Conservation (phyloP, 1,139 yeast genomes). For the Nakaseomyces nivariensis region DNA sequence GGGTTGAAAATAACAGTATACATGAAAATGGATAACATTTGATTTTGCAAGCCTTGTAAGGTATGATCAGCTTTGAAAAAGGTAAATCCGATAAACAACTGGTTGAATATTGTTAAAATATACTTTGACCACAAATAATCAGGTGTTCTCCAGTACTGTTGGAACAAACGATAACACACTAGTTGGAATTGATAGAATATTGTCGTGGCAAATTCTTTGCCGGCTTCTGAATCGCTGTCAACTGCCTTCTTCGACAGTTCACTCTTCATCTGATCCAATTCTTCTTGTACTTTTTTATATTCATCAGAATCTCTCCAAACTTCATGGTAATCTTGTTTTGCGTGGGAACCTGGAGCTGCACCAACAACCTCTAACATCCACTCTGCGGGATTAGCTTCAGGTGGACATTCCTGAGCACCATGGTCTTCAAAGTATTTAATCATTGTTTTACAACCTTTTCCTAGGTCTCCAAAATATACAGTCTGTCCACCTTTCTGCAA, state of each 20-base stretch:
- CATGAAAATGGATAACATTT: slow-evolving; percentile 64
- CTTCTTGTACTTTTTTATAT: slow-evolving; percentile 35
- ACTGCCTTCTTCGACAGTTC: slow-evolving; percentile 32
- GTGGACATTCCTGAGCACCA: slow-evolving; percentile 59
- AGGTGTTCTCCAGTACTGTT: slow-evolving; percentile 59
- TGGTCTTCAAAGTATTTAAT: slow-evolving; percentile 59
- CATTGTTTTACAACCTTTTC: slow-evolving; percentile 49
- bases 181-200: slow-evolving; percentile 39
- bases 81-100: slow-evolving; percentile 64
- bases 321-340: slow-evolving; percentile 52
- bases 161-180: slow-evolving; percentile 45
- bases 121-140: slow-evolving; percentile 48
- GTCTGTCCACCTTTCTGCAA: slow-evolving; percentile 69
- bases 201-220: slow-evolving; percentile 30
- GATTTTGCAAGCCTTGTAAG: slow-evolving; percentile 50
- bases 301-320: slow-evolving; percentile 58
- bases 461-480: slow-evolving; percentile 74
- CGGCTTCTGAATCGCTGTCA: slow-evolving; percentile 29
- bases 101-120: slow-evolving; percentile 37
- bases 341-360: slow-evolving; percentile 69
- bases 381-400: slow-evolving; percentile 68
- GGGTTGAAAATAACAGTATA: slow-evolving; percentile 49
- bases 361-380: slow-evolving; percentile 78
- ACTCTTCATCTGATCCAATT: slow-evolving; percentile 37
- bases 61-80: slow-evolving; percentile 59